phyloP scores from a whole-genome alignment of 805 yeast genomes.

The Candida dendrica region DNA sequence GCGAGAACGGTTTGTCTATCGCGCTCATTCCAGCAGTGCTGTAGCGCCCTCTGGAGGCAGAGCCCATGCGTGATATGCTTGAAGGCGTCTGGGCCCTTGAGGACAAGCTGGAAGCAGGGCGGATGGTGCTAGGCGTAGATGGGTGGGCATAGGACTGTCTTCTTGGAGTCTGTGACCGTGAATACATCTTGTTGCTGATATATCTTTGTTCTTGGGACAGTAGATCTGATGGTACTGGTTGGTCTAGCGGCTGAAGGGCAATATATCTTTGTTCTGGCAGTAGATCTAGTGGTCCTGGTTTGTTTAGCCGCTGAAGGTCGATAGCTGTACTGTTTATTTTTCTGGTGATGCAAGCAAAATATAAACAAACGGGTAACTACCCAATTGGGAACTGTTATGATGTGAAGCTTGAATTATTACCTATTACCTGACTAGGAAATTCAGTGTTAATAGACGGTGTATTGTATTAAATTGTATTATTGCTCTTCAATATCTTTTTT shows the following conservation, averaged over 20 bases:
- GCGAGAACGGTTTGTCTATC: conserved; percentile 15
- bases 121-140: conserved; percentile 14
- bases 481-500: no score
- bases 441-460: no score
- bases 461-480: no score
- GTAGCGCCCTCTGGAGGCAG: conserved; percentile 7
- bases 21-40: conserved; percentile 1
- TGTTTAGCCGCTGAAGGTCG: no score
- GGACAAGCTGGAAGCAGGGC: conserved; percentile 15
- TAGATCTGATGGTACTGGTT: no score
- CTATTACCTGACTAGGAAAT: no score
- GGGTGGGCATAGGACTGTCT: conserved; percentile 7
- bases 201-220: neutral
- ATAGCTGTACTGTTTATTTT: neutral
- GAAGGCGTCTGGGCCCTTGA: conserved; percentile 16
- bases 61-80: conserved; percentile 7
- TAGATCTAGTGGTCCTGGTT: no score
- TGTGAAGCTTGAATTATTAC: no score
- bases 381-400: neutral
- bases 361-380: conserved; percentile 1
- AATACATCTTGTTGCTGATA: conserved; percentile 9
- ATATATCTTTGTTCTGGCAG: no score
- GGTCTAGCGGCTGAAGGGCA: neutral
- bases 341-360: neutral
- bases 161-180: conserved; percentile 18